phyloP scores from a whole-genome alignment of 164 flowering plant genomes.

The Kalanchoe fedtschenkoi region DNA sequence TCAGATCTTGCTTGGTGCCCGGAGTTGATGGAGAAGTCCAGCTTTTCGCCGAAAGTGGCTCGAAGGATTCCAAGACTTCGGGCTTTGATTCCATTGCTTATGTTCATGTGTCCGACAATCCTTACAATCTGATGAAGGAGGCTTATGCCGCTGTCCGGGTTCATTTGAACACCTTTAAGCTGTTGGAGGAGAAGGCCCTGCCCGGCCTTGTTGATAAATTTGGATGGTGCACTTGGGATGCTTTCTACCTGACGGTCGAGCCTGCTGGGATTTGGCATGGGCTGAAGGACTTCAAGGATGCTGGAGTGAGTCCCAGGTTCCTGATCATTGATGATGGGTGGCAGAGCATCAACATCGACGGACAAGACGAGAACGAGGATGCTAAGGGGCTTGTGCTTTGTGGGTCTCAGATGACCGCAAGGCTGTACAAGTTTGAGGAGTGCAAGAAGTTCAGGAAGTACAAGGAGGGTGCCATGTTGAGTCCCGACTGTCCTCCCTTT shows the following conservation, averaged over 20 bases:
- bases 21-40: constrained; percentile 48
- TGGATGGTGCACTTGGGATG: constrained; percentile 98
- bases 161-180: constrained; percentile 62
- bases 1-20: constrained; percentile 63
- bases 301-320: constrained; percentile 56
- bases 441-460: constrained; percentile 58
- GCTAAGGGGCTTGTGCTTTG: constrained; percentile 62
- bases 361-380: constrained; percentile 39
- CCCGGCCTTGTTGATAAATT: constrained; percentile 54
- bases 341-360: constrained; percentile 64
- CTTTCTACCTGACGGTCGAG: constrained; percentile 67
- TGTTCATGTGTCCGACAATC: constrained; percentile 64
- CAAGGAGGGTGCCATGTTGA: constrained; percentile 37
- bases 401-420: constrained; percentile 75
- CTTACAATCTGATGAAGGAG: constrained; percentile 67
- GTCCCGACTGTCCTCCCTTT: constrained; percentile 31
- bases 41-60: constrained; percentile 70
- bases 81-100: constrained; percentile 49
- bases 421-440: constrained; percentile 56
- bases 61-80: constrained; percentile 30
- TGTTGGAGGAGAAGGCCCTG: constrained; percentile 54
- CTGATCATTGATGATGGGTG: constrained; percentile 85
- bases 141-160: constrained; percentile 56
- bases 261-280: constrained; percentile 73
- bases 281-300: constrained; percentile 42